Evolutionary conservation across 768 basidiomycete genomes (phyloP).

Genomic region (Phlebiopsis gigantea): DNA sequence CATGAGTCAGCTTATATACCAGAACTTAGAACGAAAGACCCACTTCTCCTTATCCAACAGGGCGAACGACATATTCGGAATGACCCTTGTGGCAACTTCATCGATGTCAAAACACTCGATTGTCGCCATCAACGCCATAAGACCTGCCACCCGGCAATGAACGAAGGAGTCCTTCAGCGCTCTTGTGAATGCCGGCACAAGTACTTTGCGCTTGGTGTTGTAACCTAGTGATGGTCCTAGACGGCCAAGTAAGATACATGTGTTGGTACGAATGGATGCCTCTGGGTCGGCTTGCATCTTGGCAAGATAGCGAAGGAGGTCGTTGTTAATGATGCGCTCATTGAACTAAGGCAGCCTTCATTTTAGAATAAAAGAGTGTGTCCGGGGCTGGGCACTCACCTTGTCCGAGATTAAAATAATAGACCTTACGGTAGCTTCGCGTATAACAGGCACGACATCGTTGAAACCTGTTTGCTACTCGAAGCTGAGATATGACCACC

Average conservation of each 20-base stretch:
- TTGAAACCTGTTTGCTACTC: slow-evolving; percentile 89
- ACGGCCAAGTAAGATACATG: slow-evolving; percentile 91
- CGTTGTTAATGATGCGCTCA: slow-evolving; percentile 93
- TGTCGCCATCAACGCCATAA: slow-evolving; percentile 96
- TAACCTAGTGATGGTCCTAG: slow-evolving; percentile 80
- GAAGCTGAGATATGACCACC: neutral
- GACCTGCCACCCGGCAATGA: slow-evolving; percentile 86
- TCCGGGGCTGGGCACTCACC: slow-evolving; percentile 35
- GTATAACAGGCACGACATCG: slow-evolving; percentile 89
- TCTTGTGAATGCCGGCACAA: slow-evolving; percentile 90
- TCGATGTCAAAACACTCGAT: slow-evolving; percentile 85
- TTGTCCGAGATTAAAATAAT: slow-evolving; percentile 82
- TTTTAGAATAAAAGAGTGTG: neutral
- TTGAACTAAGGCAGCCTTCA: slow-evolving; percentile 77
- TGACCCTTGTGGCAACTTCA: slow-evolving; percentile 84
- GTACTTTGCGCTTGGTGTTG: slow-evolving; percentile 92
- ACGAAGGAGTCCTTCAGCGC: slow-evolving; percentile 89
- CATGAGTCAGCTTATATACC: neutral
- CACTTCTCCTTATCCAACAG: slow-evolving; percentile 94
- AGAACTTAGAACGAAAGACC: slow-evolving; percentile 19
- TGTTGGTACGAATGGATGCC: slow-evolving; percentile 94
- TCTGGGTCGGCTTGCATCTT: slow-evolving; percentile 91
- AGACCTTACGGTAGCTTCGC: slow-evolving; percentile 90
- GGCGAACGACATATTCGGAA: slow-evolving; percentile 77
- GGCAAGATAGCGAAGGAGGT: slow-evolving; percentile 87